These are phyloP conservation scores for Phialophora chinensis DNA, from an alignment of 2,329 filamentous ascomycete species.

Conservation along the genomic window DNA sequence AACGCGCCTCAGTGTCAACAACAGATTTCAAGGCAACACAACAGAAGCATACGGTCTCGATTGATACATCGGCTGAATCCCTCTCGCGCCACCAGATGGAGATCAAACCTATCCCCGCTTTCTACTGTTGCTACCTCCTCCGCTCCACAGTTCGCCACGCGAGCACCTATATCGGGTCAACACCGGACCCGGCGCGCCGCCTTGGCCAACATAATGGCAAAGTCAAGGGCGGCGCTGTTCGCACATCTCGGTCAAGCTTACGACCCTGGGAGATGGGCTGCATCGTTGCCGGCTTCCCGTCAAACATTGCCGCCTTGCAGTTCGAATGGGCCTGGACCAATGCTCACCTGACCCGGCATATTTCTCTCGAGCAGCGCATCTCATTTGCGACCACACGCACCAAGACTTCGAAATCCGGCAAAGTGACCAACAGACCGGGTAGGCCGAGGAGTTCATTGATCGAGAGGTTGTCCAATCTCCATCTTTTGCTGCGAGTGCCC, in stretches of 20 bases:
- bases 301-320: conserved; percentile 83
- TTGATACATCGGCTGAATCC: not conserved
- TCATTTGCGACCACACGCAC: conserved; percentile 36
- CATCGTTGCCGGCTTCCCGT: conserved; percentile 86
- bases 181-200: conserved; percentile 82
- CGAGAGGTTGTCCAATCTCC: conserved; percentile 77
- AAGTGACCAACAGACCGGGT: conserved; percentile 56
- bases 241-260: conserved; percentile 70
- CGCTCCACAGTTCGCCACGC: conserved; percentile 77
- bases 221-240: conserved; percentile 77
- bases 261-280: conserved; percentile 92
- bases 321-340: conserved; percentile 98
- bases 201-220: conserved; percentile 91
- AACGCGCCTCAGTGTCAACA: not conserved
- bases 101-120: conserved; percentile 73
- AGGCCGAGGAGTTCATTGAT: conserved; percentile 66
- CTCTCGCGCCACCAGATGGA: conserved; percentile 26
- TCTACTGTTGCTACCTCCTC: conserved; percentile 93
- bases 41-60: not conserved
- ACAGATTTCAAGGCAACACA: not conserved
- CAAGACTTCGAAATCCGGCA: conserved; percentile 45
- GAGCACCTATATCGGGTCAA: conserved; percentile 85
- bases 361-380: conserved; percentile 62
- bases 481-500: conserved; percentile 76
- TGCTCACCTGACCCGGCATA: conserved; percentile 78